phyloP scores from a whole-genome alignment of 257 asterid genomes.

The Nicotiana knightiana region DNA sequence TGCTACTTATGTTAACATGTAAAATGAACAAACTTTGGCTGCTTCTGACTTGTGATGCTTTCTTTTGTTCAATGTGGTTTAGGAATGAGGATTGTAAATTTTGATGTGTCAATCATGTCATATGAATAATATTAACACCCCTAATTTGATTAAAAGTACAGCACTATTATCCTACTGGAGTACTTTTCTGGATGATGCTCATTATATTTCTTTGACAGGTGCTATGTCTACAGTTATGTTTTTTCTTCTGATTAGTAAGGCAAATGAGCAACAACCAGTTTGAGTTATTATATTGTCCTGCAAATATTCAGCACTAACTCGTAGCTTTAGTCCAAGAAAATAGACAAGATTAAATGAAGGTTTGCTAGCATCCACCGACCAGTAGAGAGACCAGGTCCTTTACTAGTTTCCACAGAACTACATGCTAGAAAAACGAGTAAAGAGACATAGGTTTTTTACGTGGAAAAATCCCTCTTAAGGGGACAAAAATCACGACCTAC shows the following conservation, averaged over 20 bases:
- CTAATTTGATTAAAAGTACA: neutral
- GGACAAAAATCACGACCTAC: no score
- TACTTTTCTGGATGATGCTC: neutral
- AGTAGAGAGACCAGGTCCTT: no score
- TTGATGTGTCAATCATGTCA: neutral
- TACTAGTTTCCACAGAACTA: no score
- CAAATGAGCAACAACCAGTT: neutral
- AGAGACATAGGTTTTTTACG: no score
- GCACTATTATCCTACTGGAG: neutral
- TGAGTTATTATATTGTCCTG: neutral
- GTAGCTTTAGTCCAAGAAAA: neutral
- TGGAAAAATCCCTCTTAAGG: no score
- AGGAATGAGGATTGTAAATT: constrained; percentile 3
- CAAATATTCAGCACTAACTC: neutral
- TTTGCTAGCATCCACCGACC: no score
- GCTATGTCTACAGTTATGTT: neutral
- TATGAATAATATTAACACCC: neutral
- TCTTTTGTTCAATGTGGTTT: neutral
- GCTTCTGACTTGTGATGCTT: neutral
- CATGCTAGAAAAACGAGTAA: no score
- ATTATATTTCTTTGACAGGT: neutral
- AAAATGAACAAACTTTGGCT: neutral
- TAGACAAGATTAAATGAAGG: neutral
- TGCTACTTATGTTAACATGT: neutral
- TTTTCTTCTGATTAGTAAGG: neutral